phyloP scores from a whole-genome alignment of 2,329 filamentous ascomycete species.

The Sporothrix schenckii region DNA sequence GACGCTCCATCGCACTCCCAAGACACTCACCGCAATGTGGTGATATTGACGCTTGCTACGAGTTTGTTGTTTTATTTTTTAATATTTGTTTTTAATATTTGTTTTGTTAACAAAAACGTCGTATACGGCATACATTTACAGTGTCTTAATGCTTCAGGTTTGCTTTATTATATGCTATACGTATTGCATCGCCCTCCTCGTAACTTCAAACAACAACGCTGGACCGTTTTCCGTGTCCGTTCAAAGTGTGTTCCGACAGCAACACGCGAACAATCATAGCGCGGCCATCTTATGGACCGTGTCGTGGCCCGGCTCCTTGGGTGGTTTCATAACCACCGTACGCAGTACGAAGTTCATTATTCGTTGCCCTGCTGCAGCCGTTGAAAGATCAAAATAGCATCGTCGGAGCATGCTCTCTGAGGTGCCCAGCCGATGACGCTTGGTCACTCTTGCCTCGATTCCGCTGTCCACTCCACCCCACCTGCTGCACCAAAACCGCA shows the following conservation, averaged over 20 bases:
- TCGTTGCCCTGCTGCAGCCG: neutral
- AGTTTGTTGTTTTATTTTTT: no score
- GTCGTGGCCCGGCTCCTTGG: conserved; percentile 23
- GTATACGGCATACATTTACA: neutral
- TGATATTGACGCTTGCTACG: neutral
- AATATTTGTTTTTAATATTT: no score
- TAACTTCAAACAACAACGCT: conserved; percentile 23
- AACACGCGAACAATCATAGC: conserved; percentile 26
- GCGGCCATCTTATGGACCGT: conserved; percentile 16
- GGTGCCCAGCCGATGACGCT: conserved; percentile 14
- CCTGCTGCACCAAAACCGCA: conserved; percentile 15
- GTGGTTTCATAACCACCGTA: conserved; percentile 21
- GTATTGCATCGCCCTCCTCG: conserved; percentile 26
- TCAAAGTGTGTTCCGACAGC: neutral
- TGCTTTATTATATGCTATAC: conserved; percentile 27
- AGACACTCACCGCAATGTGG: conserved; percentile 10
- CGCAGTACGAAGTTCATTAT: neutral
- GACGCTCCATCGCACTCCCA: conserved; percentile 1
- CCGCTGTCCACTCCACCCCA: neutral
- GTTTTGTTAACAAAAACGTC: neutral
- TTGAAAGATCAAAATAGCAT: conserved; percentile 8
- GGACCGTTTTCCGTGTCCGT: conserved; percentile 18
- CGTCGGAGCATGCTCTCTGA: neutral
- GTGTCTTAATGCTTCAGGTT: conserved; percentile 1
- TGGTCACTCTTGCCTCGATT: neutral